Evolutionary conservation across 345 rosid species (phyloP), one percentile per base, ranked within the genome.

Genomic region (Syzygium aqueum): DNA sequence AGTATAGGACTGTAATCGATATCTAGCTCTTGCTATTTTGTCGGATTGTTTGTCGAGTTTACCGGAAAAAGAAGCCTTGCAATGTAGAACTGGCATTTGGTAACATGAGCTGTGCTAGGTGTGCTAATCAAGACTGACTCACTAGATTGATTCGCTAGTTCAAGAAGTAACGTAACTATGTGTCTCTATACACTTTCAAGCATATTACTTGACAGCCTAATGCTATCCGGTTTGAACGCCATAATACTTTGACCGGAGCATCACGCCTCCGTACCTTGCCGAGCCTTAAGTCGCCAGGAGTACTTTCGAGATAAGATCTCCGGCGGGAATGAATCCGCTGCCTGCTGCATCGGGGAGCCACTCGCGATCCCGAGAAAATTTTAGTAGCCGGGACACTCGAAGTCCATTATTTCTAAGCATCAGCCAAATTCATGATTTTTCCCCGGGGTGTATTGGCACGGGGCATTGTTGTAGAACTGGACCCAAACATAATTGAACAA

Each of bases 181-280:
- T 17, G 12, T 30, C 77, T 30, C 77, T 33, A 7, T 50, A 49
- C 43, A 11, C 16, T 19, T 23, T 65, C 43, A 59, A 37, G 89
- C 88, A 73, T 86, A 16, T 28, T 11, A 84, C 59, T 91, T 85
- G 23, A 85, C 85, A 8, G 87, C 53, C 61, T 87, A 85, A 40
- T 87, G 84, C 28, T 63, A 85, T 43, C 90, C 84, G 51, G 49
- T 85, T 84, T 59, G 86, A 49, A 83, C 84, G 13, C 89, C 88
- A 84, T 88, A 84, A 23, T 51, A 86, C 33, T 84, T 89, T 7
- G 88, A 88, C 87, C 88, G 49, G 49, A 88, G 85, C 88, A 91
- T 86, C 61, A 87, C 89, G 5, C 91, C 91, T 25, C 90, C 92
- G 77, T 91, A 89, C 67, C 84, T 89, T 22, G 56, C 17, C 10